These are phyloP conservation scores for Amylostereum areolatum DNA, from an alignment of 1,284 basidiomycete species.

Conservation along the genomic window DNA sequence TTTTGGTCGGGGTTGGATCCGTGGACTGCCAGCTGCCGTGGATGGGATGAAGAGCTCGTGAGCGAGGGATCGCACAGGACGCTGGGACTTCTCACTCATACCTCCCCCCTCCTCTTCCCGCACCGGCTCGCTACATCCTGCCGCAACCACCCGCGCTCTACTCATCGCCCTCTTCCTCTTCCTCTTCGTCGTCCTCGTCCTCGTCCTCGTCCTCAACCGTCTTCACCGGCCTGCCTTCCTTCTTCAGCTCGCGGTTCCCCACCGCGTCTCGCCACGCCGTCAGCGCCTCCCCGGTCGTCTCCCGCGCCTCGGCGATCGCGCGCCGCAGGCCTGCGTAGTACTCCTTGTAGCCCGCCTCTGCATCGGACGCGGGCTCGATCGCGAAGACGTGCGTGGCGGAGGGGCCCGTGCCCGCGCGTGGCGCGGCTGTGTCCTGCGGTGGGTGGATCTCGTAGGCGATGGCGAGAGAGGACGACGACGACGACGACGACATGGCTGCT, in stretches of 20 bases:
- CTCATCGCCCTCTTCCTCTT: slow-evolving; percentile 32
- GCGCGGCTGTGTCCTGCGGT: slow-evolving; percentile 27
- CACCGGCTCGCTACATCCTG: too few relatives aligned
- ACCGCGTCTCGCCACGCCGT: slow-evolving; percentile 67
- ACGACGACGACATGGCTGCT: too few relatives aligned
- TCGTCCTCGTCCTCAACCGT: slow-evolving; percentile 34
- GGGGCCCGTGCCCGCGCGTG: slow-evolving; percentile 20
- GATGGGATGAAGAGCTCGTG: too few relatives aligned
- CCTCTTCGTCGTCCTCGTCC: slow-evolving; percentile 25
- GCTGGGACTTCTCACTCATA: too few relatives aligned
- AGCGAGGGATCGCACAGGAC: too few relatives aligned
- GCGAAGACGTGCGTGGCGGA: slow-evolving; percentile 32
- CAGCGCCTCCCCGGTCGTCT: slow-evolving; percentile 52
- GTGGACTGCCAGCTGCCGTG: too few relatives aligned
- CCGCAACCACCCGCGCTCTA: too few relatives aligned
- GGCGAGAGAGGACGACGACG: slow-evolving; percentile 34
- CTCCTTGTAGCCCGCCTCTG: slow-evolving; percentile 22
- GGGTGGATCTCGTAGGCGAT: slow-evolving; percentile 46
- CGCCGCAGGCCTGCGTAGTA: slow-evolving; percentile 49
- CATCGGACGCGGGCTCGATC: slow-evolving; percentile 21
- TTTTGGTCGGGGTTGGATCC: too few relatives aligned
- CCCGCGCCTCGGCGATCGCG: slow-evolving; percentile 45
- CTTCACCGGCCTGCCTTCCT: slow-evolving; percentile 30
- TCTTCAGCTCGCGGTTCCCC: slow-evolving; percentile 49
- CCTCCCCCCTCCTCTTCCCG: too few relatives aligned